A percentile compares a stretch with the other conserved stretches of the same genome.
These are phyloP conservation scores for Alternaria sp. DNA, from an alignment of 2,329 filamentous ascomycete species.

Conservation along the genomic window DNA sequence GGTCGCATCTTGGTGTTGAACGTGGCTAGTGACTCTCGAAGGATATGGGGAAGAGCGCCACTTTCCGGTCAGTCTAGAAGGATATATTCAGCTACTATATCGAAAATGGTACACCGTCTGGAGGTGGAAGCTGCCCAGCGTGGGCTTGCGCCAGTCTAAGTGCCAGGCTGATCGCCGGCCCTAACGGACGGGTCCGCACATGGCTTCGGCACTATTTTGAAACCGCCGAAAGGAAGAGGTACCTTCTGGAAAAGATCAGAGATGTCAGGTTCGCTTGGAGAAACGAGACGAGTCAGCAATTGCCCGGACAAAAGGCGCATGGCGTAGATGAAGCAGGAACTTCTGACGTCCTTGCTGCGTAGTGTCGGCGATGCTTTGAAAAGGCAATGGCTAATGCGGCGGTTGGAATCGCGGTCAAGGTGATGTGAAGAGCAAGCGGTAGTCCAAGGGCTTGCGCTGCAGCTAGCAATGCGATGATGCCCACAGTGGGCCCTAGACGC, in stretches of 20 bases:
- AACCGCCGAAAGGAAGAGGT: constrained; percentile 16
- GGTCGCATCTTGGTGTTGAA: not conserved
- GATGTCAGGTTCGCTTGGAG: constrained; percentile 1
- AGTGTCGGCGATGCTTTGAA: not conserved
- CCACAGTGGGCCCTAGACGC: constrained; percentile 10
- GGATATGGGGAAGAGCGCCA: not conserved
- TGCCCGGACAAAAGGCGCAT: not conserved
- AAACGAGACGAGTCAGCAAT: constrained; percentile 14
- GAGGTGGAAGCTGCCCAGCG: not conserved
- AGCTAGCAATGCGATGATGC: constrained; percentile 21
- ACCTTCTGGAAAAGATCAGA: constrained; percentile 21
- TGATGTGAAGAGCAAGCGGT: constrained; percentile 9
- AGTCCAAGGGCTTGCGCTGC: constrained; percentile 1
- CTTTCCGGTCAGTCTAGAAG: not conserved
- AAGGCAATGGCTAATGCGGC: not conserved
- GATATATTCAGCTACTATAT: not conserved
- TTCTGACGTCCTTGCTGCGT: not conserved
- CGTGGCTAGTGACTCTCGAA: not conserved
- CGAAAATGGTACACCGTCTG: constrained; percentile 1
- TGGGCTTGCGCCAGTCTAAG: constrained; percentile 1
- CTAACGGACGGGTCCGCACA: constrained; percentile 18
- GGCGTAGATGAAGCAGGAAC: not conserved
- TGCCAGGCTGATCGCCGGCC: constrained; percentile 17
- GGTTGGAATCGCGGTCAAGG: constrained; percentile 7
- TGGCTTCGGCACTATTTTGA: constrained; percentile 20